A percentile compares a stretch with the other conserved stretches of the same genome.
phyloP scores from a whole-genome alignment of 805 yeast genomes.

The Lipomyces sp. region DNA sequence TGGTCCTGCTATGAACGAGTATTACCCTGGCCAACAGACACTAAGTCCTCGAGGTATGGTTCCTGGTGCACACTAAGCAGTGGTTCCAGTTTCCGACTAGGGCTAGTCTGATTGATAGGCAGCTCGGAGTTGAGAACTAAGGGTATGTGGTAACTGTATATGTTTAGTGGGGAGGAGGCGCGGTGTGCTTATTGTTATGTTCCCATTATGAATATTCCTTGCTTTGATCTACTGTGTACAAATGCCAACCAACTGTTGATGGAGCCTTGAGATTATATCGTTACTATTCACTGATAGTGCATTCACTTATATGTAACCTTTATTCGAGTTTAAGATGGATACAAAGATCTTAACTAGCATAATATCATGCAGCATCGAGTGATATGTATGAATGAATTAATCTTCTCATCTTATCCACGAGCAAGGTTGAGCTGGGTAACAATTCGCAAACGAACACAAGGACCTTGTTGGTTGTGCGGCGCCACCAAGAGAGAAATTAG shows the following conservation, averaged over 20 bases:
- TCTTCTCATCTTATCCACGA: neutral
- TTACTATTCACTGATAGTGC: neutral
- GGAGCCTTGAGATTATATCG: neutral
- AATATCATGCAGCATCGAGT: no score
- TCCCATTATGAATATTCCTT: neutral
- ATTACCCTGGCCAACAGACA: slow-evolving; percentile 8
- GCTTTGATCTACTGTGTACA: neutral
- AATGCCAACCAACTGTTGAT: neutral
- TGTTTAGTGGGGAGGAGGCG: neutral
- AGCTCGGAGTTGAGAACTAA: neutral
- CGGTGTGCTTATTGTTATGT: neutral
- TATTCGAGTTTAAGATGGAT: neutral
- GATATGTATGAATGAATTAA: neutral
- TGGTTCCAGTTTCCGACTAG: neutral
- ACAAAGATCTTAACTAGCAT: neutral
- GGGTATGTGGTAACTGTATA: neutral
- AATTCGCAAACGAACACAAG: no score
- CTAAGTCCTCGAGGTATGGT: slow-evolving; percentile 19
- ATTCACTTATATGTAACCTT: neutral
- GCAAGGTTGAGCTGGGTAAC: no score
- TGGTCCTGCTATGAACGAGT: slow-evolving; percentile 6
- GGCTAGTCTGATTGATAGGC: neutral
- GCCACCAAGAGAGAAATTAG: no score
- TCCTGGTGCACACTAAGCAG: slow-evolving; percentile 5
- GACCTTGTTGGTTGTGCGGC: no score